Percentiles rank a stretch among this genome's conserved stretches.
These are phyloP conservation scores for Erythrobasidium hasegawianum DNA, from an alignment of 1,284 basidiomycete species.

Conservation along the genomic window DNA sequence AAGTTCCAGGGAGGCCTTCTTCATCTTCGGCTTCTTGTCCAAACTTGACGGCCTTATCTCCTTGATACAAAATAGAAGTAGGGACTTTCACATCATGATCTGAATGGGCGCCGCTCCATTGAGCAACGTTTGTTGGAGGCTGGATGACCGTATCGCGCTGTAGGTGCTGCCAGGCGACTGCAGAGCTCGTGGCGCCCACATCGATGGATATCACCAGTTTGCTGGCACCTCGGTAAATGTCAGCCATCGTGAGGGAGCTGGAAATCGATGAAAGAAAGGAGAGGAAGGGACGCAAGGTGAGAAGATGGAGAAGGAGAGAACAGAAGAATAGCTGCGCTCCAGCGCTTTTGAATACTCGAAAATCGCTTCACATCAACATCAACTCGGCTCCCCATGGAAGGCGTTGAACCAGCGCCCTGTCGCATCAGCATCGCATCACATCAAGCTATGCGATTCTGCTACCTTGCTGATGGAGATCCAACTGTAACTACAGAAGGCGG, in stretches of 20 bases:
- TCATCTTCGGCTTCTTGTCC: neutral
- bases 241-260: neutral
- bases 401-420: too few relatives aligned
- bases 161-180: neutral
- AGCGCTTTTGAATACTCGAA: too few relatives aligned
- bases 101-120: neutral
- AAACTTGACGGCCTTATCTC: neutral
- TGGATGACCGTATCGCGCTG: neutral
- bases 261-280: too few relatives aligned
- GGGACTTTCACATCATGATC: neutral
- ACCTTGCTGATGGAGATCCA: too few relatives aligned
- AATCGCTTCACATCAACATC: too few relatives aligned
- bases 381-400: too few relatives aligned
- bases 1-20: neutral
- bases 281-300: too few relatives aligned
- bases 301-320: neutral
- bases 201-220: neutral
- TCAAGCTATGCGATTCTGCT: too few relatives aligned
- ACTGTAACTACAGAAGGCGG: too few relatives aligned
- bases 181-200: neutral
- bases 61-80: neutral
- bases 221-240: neutral
- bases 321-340: neutral
- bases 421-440: too few relatives aligned
- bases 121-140: neutral